Evolutionary conservation across 2,329 filamentous ascomycete genomes (phyloP).

Genomic region (Oidium heveae): DNA sequence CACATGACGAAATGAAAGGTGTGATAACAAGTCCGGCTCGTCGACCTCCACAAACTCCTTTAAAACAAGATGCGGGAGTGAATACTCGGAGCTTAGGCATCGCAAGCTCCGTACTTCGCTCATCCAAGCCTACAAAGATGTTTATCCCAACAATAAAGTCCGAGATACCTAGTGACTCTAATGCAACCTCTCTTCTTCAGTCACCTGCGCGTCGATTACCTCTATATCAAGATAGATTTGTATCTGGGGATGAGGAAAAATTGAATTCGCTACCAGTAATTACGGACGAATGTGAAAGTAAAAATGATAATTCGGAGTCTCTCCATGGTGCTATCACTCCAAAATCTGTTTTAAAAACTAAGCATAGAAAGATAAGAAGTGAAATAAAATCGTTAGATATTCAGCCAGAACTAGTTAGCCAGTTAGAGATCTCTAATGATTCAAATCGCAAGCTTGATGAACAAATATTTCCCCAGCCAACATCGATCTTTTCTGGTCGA

Average conservation of each 20-base stretch:
- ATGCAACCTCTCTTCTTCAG: slow-evolving; percentile 12
- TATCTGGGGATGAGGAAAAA: neutral
- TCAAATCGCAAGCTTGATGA: neutral
- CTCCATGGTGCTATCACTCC: neutral
- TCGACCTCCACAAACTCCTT: slow-evolving; percentile 24
- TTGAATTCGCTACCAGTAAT: no score
- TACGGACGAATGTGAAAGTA: neutral
- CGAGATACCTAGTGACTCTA: slow-evolving; percentile 3
- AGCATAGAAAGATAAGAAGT: neutral
- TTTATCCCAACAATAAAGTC: slow-evolving; percentile 8
- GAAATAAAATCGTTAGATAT: neutral
- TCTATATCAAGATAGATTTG: slow-evolving; percentile 11
- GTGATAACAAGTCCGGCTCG: slow-evolving; percentile 28
- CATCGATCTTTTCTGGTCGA: slow-evolving; percentile 15
- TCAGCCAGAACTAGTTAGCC: neutral
- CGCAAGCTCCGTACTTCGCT: slow-evolving; percentile 9
- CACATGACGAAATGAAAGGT: neutral
- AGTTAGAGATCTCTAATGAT: neutral
- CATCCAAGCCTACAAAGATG: slow-evolving; percentile 13
- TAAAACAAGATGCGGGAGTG: slow-evolving; percentile 28
- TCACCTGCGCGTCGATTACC: slow-evolving; percentile 13
- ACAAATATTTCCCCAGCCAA: slow-evolving; percentile 1
- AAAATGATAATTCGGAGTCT: neutral
- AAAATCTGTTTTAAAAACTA: neutral
- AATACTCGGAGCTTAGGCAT: slow-evolving; percentile 23